phyloP scores from a whole-genome alignment of 2,329 filamentous ascomycete genomes.

The Diplocarpon rosae region DNA sequence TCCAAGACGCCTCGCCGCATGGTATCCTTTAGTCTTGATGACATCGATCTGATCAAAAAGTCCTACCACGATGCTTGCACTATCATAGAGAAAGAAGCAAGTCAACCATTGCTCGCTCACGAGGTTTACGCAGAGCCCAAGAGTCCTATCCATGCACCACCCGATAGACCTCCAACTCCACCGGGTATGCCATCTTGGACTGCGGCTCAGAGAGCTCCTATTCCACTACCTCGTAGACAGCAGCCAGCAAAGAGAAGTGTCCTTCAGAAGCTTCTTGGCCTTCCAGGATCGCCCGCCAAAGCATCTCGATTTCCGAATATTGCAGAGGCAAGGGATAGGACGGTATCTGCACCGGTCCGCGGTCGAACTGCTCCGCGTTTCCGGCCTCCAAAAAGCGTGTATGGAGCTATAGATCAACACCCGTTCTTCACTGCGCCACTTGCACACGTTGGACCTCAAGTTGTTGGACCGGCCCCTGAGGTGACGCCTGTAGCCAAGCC shows the following conservation, averaged over 20 bases:
- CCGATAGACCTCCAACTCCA: constrained; percentile 23
- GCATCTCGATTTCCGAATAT: neutral
- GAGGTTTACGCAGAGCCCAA: constrained; percentile 26
- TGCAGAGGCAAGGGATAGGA: neutral
- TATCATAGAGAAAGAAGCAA: constrained; percentile 16
- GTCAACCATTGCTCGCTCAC: constrained; percentile 12
- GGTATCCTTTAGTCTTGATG: constrained; percentile 29
- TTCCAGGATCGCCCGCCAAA: constrained; percentile 8
- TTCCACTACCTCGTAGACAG: constrained; percentile 3
- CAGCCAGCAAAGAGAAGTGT: constrained; percentile 9
- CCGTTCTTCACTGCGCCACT: constrained; percentile 22
- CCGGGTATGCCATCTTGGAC: constrained; percentile 28
- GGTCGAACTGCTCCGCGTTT: constrained; percentile 20
- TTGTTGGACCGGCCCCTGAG: neutral
- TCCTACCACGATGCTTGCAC: constrained; percentile 24
- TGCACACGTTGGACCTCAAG: constrained; percentile 2
- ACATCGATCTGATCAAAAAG: constrained; percentile 25
- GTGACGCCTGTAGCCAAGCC: neutral
- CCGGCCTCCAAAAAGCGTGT: constrained; percentile 24
- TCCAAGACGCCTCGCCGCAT: constrained; percentile 24
- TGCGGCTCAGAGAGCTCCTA: constrained; percentile 16
- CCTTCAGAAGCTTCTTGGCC: constrained; percentile 17
- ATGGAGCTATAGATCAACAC: constrained; percentile 23
- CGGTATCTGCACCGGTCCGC: constrained; percentile 8
- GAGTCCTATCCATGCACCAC: constrained; percentile 21